Conservation (phyloP, 2,329 filamentous ascomycete species). For the Canariomyces notabilis region DNA sequence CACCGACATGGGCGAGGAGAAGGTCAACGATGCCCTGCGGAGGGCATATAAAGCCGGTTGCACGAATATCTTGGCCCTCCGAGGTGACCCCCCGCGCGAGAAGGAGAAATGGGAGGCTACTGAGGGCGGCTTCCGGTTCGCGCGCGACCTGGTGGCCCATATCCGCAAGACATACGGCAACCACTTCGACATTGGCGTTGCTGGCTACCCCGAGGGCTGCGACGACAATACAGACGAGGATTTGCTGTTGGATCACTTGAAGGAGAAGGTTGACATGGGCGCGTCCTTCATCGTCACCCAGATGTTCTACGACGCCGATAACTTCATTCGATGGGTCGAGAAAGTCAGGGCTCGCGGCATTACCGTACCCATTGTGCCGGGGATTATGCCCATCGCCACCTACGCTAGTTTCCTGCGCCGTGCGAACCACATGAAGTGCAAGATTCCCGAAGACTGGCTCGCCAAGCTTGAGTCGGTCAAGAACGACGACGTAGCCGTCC, state of each 20-base stretch:
- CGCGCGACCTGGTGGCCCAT: slow-evolving; percentile 75
- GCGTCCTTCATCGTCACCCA: slow-evolving; percentile 94
- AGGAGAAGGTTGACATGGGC: slow-evolving; percentile 94
- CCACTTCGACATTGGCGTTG: slow-evolving; percentile 96
- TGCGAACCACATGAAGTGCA: slow-evolving; percentile 85
- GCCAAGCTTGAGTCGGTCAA: slow-evolving; percentile 84
- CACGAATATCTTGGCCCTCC: slow-evolving; percentile 91
- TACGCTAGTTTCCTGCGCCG: slow-evolving; percentile 88
- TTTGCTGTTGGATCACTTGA: slow-evolving; percentile 80
- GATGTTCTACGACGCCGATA: slow-evolving; percentile 99
- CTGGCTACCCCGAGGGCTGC: slow-evolving; percentile 91
- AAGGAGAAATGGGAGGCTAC: slow-evolving; percentile 89
- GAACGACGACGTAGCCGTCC: slow-evolving; percentile 90
- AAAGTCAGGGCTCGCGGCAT: slow-evolving; percentile 85
- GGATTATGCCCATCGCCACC: slow-evolving; percentile 93
- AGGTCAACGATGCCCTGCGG: slow-evolving; percentile 81
- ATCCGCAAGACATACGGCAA: slow-evolving; percentile 74
- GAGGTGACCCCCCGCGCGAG: slow-evolving; percentile 90
- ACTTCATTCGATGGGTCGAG: slow-evolving; percentile 85
- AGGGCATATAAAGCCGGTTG: slow-evolving; percentile 92
- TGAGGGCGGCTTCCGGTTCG: slow-evolving; percentile 84
- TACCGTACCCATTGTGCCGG: slow-evolving; percentile 63
- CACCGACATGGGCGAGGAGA: slow-evolving; percentile 92
- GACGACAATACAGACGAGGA: slow-evolving; percentile 91
- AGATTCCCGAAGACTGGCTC: slow-evolving; percentile 76